These are phyloP conservation scores for Turritis glabra DNA, from an alignment of 345 rosid species.

Conservation along the genomic window DNA sequence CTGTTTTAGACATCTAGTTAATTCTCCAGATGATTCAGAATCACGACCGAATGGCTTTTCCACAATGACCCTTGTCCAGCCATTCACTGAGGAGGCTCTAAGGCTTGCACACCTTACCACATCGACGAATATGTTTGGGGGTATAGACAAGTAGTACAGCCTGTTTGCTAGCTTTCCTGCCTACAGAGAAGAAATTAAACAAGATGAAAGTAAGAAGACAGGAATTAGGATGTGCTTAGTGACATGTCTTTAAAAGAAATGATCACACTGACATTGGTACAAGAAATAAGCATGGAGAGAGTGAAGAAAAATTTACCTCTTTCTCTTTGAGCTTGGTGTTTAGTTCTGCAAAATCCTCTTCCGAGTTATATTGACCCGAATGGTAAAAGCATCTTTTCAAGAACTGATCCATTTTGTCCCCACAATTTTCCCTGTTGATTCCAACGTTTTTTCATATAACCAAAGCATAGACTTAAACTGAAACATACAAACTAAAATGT, in stretches of 20 bases:
- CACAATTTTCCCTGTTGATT: conserved; percentile 73
- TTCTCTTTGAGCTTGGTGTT: conserved; percentile 73
- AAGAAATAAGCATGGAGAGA: not conserved
- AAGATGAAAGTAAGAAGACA: not conserved
- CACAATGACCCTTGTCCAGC: conserved; percentile 93
- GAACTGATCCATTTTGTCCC: conserved; percentile 79
- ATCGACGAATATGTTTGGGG: conserved; percentile 86
- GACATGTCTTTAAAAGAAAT: not conserved
- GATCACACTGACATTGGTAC: not conserved
- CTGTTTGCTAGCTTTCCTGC: conserved; percentile 71
- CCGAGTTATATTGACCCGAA: conserved; percentile 76
- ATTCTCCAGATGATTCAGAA: conserved; percentile 69
- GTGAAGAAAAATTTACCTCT: conserved; percentile 49
- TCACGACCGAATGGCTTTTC: conserved; percentile 97
- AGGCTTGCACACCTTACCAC: conserved; percentile 76
- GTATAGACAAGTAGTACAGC: conserved; percentile 83
- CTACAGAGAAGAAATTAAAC: conserved; percentile 37
- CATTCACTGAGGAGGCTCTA: conserved; percentile 66
- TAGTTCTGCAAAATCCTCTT: conserved; percentile 68
- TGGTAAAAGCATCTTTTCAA: conserved; percentile 82
- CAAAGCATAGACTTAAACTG: not conserved
- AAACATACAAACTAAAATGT: not conserved
- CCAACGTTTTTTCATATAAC: not conserved
- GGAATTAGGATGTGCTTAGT: not conserved
- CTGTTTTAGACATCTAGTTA: conserved; percentile 77